Evolutionary conservation across 805 yeast genomes (phyloP).

Genomic region (Yamadazyma akitaensis): DNA sequence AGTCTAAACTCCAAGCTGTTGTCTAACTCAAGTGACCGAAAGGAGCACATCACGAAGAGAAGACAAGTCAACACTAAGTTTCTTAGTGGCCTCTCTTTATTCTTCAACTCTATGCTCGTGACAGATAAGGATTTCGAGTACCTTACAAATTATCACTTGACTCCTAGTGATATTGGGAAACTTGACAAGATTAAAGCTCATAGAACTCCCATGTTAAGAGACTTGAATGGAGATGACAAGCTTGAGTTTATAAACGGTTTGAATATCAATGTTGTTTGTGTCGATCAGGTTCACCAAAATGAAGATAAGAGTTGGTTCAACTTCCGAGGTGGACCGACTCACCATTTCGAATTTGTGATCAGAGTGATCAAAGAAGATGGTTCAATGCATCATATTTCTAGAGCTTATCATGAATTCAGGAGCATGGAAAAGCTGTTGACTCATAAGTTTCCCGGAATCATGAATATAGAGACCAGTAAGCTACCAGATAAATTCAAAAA

Average conservation of each 20-base stretch:
- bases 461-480: constrained; percentile 43
- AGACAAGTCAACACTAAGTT: constrained; percentile 60
- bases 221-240: neutral
- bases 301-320: constrained; percentile 10
- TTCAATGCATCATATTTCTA: constrained; percentile 45
- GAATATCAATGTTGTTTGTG: constrained; percentile 63
- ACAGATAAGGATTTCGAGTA: constrained; percentile 57
- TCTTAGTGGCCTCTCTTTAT: constrained; percentile 58
- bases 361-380: constrained; percentile 30
- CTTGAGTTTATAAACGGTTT: constrained; percentile 49
- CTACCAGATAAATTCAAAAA: constrained; percentile 53
- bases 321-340: constrained; percentile 9
- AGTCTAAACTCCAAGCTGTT: constrained; percentile 70
- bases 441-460: constrained; percentile 60
- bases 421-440: constrained; percentile 51
- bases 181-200: constrained; percentile 25
- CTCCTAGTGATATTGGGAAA: constrained; percentile 35
- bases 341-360: constrained; percentile 47
- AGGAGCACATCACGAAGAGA: constrained; percentile 62
- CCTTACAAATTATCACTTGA: constrained; percentile 30
- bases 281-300: constrained; percentile 3
- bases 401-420: constrained; percentile 68
- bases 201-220: constrained; percentile 8
- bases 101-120: constrained; percentile 73
- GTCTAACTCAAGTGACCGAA: constrained; percentile 71